phyloP scores from a whole-genome alignment of 164 flowering plant genomes.

The Cinnamomum micranthum region DNA sequence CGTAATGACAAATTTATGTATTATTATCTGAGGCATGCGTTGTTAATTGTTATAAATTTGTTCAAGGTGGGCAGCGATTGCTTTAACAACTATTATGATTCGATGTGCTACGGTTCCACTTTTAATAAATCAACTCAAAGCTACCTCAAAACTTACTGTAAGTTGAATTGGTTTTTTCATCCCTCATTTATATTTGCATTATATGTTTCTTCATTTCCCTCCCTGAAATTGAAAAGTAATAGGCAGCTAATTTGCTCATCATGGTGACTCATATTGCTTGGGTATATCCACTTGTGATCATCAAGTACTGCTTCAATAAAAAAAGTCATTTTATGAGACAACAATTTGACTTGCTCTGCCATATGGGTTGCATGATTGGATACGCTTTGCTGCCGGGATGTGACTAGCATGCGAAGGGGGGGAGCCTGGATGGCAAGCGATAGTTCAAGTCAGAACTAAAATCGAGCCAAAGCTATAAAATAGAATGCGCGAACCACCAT shows the following conservation, averaged over 20 bases:
- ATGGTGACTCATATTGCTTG: background rate
- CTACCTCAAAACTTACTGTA: slow-evolving; percentile 69
- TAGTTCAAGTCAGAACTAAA: no score
- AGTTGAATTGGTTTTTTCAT: slow-evolving; percentile 12
- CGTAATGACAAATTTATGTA: no score
- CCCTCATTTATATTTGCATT: background rate
- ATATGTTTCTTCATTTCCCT: background rate
- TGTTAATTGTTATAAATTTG: background rate
- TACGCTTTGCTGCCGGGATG: no score
- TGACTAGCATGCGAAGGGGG: no score
- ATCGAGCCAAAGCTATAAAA: no score
- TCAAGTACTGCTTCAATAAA: no score
- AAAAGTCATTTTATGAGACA: no score
- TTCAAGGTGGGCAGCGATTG: slow-evolving; percentile 89
- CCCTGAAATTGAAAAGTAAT: background rate
- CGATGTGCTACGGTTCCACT: slow-evolving; percentile 66
- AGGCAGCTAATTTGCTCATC: background rate
- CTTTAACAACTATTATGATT: slow-evolving; percentile 66
- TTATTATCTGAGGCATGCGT: no score
- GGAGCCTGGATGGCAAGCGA: no score
- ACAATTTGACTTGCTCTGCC: no score
- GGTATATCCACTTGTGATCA: background rate
- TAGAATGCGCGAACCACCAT: no score
- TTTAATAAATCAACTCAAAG: slow-evolving; percentile 65
- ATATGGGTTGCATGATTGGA: no score